These are phyloP conservation scores for Sporothrix variecibatus DNA, from an alignment of 2,329 filamentous ascomycete genomes.

Conservation along the genomic window DNA sequence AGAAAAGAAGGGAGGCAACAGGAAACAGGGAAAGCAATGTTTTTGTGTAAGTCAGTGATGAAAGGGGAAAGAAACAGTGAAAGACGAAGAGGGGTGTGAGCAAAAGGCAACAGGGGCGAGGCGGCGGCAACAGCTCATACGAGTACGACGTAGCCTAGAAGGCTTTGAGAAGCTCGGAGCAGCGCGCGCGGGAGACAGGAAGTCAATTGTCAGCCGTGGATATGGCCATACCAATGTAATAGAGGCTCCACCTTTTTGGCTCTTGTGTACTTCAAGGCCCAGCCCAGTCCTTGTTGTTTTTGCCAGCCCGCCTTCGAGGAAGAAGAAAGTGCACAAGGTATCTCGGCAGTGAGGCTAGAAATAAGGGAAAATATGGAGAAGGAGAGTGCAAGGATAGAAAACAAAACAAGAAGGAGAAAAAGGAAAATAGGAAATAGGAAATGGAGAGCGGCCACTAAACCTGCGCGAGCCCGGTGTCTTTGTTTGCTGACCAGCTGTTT, in stretches of 20 bases:
- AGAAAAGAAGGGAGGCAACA: background rate
- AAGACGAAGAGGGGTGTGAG: background rate
- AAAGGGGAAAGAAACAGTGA: background rate
- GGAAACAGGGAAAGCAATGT: background rate
- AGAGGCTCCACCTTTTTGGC: background rate
- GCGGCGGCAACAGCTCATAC: background rate
- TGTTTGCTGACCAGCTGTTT: background rate
- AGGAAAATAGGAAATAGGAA: background rate
- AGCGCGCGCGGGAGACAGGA: slow-evolving; percentile 26
- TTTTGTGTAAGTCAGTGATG: background rate
- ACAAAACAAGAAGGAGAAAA: background rate
- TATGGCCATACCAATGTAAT: background rate
- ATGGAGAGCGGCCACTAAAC: background rate
- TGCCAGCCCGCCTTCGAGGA: background rate
- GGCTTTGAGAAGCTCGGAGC: slow-evolving; percentile 19
- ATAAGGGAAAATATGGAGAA: background rate
- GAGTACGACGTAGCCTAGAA: slow-evolving; percentile 1
- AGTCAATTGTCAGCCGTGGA: slow-evolving; percentile 11
- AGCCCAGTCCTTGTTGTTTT: background rate
- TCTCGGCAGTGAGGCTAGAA: slow-evolving; percentile 2
- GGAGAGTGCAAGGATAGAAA: background rate
- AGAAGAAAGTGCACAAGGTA: background rate
- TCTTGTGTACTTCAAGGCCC: background rate
- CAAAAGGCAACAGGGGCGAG: background rate
- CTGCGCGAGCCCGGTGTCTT: background rate